phyloP scores from a whole-genome alignment of 163 green algal genomes.

The Scenedesmus sp. region DNA sequence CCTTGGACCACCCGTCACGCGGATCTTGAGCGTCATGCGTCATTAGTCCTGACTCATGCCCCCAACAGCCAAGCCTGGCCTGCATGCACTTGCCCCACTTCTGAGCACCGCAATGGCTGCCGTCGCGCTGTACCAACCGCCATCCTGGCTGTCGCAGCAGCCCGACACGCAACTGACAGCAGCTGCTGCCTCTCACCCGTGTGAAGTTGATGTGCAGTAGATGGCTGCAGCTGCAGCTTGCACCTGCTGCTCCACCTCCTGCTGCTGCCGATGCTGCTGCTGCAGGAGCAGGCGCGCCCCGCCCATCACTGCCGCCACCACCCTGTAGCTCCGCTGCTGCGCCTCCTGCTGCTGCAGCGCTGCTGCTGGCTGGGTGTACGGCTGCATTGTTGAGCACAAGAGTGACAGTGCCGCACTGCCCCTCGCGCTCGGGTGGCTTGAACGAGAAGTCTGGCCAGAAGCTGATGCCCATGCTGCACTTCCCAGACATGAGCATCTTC shows the following conservation, averaged over 20 bases:
- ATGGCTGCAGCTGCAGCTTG: not conserved
- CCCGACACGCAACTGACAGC: too few species aligned
- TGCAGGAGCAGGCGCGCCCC: not conserved
- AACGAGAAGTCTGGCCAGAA: constrained; percentile 51
- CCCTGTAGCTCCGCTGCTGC: not conserved
- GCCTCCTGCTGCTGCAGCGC: not conserved
- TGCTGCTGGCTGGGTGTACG: not conserved
- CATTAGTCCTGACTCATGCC: too few species aligned
- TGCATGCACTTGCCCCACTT: too few species aligned
- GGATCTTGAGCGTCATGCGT: too few species aligned
- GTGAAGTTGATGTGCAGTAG: constrained; percentile 53
- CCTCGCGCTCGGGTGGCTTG: constrained; percentile 36
- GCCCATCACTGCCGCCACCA: not conserved
- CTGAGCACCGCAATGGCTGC: too few species aligned
- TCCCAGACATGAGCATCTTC: constrained; percentile 4
- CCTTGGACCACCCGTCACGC: too few species aligned
- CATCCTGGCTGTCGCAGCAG: too few species aligned
- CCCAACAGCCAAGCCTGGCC: too few species aligned
- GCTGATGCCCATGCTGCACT: constrained; percentile 54
- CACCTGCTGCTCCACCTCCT: not conserved
- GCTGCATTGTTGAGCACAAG: not conserved
- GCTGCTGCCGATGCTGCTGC: constrained; percentile 21
- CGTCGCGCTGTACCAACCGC: too few species aligned
- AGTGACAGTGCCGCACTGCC: not conserved
- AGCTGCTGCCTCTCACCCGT: not conserved